Percentiles rank a stretch among this genome's conserved stretches.
phyloP scores from a whole-genome alignment of 345 rosid genomes.

The Citrus reticulata region DNA sequence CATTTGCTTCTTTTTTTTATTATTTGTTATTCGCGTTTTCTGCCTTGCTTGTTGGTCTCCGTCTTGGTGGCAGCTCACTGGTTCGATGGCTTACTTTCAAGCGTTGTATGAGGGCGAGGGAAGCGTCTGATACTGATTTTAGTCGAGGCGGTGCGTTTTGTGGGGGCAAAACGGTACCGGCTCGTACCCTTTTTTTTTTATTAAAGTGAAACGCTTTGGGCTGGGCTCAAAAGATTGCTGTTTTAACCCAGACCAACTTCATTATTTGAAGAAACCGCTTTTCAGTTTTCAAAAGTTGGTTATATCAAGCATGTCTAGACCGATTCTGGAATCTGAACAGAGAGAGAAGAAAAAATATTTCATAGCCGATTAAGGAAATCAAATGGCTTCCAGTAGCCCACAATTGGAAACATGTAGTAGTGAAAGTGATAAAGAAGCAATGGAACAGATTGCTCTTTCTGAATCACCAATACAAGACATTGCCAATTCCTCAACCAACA shows the following conservation, averaged over 20 bases:
- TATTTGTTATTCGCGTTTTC: not conserved
- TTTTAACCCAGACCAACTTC: not conserved
- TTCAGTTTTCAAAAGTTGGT: constrained; percentile 23
- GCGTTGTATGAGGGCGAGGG: not conserved
- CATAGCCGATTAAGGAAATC: not conserved
- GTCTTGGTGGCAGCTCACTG: not conserved
- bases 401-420: not conserved
- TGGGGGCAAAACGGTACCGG: not conserved
- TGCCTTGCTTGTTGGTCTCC: not conserved
- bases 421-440: constrained; percentile 1
- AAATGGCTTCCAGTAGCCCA: constrained; percentile 1
- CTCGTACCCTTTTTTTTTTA: no score
- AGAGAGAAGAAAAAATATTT: not conserved
- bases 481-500: not conserved
- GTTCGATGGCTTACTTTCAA: not conserved
- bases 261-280: constrained; percentile 11
- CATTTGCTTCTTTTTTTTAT: constrained; percentile 23
- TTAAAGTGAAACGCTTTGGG: not conserved
- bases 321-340: not conserved
- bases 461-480: not conserved
- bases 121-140: not conserved
- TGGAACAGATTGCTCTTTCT: constrained; percentile 16
- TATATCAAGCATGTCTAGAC: not conserved
- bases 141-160: not conserved
- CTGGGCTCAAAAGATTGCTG: not conserved